phyloP scores from a whole-genome alignment of 2,329 filamentous ascomycete species.

The Kalmusia sp. region DNA sequence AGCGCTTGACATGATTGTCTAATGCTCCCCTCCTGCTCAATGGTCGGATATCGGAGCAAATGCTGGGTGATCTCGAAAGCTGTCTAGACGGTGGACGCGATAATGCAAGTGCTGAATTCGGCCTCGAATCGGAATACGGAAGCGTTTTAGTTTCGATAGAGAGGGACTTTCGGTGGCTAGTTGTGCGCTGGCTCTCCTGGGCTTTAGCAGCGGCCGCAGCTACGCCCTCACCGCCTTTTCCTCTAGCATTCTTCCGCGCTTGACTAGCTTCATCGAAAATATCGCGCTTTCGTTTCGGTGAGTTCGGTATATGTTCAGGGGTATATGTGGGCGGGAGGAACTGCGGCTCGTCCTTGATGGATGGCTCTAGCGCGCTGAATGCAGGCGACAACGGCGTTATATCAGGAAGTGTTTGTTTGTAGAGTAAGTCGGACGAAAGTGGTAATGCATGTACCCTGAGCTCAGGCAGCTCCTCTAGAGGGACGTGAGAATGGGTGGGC shows the following conservation, averaged over 20 bases:
- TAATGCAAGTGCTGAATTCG: conserved; percentile 29
- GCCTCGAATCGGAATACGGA: conserved; percentile 29
- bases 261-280: conserved; percentile 58
- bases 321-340: conserved; percentile 40
- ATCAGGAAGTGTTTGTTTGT: conserved; percentile 12
- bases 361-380: conserved; percentile 16
- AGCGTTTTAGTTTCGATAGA: conserved; percentile 35
- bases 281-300: conserved; percentile 52
- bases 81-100: conserved; percentile 32
- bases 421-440: conserved; percentile 52
- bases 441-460: conserved; percentile 50
- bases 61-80: conserved; percentile 41
- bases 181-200: conserved; percentile 30
- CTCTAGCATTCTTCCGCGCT: conserved; percentile 50
- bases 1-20: conserved; percentile 36
- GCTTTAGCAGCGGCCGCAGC: conserved; percentile 50
- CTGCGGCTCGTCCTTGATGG: conserved; percentile 34
- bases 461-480: conserved; percentile 26
- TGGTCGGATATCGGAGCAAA: conserved; percentile 39
- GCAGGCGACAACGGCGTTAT: conserved; percentile 17
- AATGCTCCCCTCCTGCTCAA: conserved; percentile 36
- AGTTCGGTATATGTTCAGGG: conserved; percentile 25
- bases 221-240: conserved; percentile 52
- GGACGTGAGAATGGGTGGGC: conserved; percentile 18
- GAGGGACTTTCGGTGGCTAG: conserved; percentile 41